Evolutionary conservation across 2,329 filamentous ascomycete genomes (phyloP), one percentile per base, ranked within the genome.

Genomic region (Huntiella abstrusa): DNA sequence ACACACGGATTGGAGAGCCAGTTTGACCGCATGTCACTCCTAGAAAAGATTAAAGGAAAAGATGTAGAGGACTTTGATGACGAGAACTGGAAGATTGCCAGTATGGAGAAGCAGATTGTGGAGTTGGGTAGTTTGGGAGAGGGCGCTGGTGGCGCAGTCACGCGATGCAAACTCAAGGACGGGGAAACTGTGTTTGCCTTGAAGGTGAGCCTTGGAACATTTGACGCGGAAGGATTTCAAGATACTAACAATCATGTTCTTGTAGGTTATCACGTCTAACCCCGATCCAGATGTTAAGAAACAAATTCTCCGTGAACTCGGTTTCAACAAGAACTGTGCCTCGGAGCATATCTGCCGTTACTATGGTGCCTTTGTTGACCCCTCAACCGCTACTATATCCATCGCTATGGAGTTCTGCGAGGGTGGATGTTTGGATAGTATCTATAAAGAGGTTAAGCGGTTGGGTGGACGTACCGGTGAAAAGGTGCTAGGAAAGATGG

Each of bases 341-440:
- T 95, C 86, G 4, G 81, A 91, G 50, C 86, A 96, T 60, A 98
- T 98, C 56, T 98, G 91, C 64, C 78, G 82, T 52, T 98, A 98
- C 64, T 98, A 95, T 57, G 91, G 91, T 52, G 88, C 88, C 36
- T 98, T 96, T 60, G 84, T 92, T 59, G 88, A 98, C 59, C 83
- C 91, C 49, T 81, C 85, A n/a, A 92, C 85, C 7, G 85, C 87
- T 43, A 96, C 88, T 41, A 96, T 98, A 54, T 94, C 85, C 41
- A 98, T 98, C 58, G 87, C 86, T 48, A 98, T 98, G 91, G 91
- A 98, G 60, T 96, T 93, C 57, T 98, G 91, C 59, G 91, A 96
- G 63, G 91, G 91, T 49, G 91, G 91, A 45, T 94, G 85, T 41
- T 72, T 98, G 15, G 87, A 98, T 65, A 91, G 84, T 59, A 91